Evolutionary conservation across 2,329 filamentous ascomycete species (phyloP).

Genomic region (Colletotrichum sidae): DNA sequence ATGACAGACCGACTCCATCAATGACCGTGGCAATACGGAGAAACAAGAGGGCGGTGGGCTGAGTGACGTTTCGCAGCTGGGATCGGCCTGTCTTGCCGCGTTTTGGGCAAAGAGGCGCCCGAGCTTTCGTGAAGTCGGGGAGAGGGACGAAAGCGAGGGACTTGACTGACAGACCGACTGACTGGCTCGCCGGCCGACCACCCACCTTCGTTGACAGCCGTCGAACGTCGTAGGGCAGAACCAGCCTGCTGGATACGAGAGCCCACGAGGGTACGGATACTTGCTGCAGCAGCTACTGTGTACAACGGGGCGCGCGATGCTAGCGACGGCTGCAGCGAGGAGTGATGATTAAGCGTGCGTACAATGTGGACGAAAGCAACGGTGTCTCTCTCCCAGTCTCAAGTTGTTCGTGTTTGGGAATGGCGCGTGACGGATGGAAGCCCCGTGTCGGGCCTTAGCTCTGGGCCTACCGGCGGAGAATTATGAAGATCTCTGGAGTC

Average conservation of each 20-base stretch:
- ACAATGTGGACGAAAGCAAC: background rate
- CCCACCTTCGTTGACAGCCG: conserved; percentile 28
- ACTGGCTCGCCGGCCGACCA: conserved; percentile 5
- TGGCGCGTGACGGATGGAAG: conserved; percentile 23
- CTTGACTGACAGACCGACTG: background rate
- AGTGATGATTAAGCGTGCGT: background rate
- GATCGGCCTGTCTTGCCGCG: conserved; percentile 20
- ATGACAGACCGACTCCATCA: conserved; percentile 4
- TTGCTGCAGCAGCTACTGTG: no score
- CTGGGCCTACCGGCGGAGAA: conserved; percentile 30
- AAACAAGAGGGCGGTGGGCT: conserved; percentile 38
- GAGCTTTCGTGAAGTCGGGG: background rate
- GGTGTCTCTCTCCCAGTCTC: background rate
- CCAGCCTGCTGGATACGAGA: conserved; percentile 31
- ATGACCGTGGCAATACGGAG: conserved; percentile 34
- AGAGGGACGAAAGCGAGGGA: background rate
- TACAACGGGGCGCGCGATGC: no score
- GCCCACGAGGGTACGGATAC: background rate
- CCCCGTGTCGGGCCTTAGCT: conserved; percentile 25
- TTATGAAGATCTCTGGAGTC: conserved; percentile 34
- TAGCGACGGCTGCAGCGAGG: no score
- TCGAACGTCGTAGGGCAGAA: conserved; percentile 1
- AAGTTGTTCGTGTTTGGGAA: conserved; percentile 24
- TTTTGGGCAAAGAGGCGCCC: conserved; percentile 17
- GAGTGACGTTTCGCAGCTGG: conserved; percentile 26